Evolutionary conservation across 1,284 basidiomycete genomes (phyloP).

Genomic region (Sutorius eximius): DNA sequence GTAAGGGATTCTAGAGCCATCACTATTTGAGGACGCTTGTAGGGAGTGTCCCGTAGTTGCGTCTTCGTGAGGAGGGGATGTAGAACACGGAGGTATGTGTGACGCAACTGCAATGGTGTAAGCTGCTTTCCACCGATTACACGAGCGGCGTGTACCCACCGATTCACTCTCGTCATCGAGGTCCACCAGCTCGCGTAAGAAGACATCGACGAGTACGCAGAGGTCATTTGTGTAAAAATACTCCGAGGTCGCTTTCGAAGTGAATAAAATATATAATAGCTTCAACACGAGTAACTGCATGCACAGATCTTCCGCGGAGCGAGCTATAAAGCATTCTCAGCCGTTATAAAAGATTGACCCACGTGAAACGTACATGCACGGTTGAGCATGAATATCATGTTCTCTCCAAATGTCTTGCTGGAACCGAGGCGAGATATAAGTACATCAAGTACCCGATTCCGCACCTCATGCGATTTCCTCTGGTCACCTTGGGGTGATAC

Average conservation of each 20-base stretch:
- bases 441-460: slow-evolving; percentile 82
- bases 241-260: slow-evolving; percentile 89
- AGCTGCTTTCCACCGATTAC: neutral
- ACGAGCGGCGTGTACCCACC: slow-evolving; percentile 47
- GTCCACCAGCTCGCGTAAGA: slow-evolving; percentile 88
- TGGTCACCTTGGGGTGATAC: slow-evolving; percentile 22
- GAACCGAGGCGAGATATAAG: slow-evolving; percentile 81
- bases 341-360: neutral
- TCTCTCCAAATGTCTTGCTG: slow-evolving; percentile 95
- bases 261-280: slow-evolving; percentile 93
- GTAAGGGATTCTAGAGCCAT: slow-evolving; percentile 80
- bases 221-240: slow-evolving; percentile 99
- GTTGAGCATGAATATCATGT: slow-evolving; percentile 99
- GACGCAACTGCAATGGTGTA: slow-evolving; percentile 68
- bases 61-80: slow-evolving; percentile 95
- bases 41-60: slow-evolving; percentile 80
- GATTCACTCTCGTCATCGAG: slow-evolving; percentile 93
- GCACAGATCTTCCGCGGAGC: slow-evolving; percentile 86
- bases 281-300: slow-evolving; percentile 96
- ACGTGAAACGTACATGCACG: slow-evolving; percentile 68
- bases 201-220: slow-evolving; percentile 94
- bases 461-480: slow-evolving; percentile 36
- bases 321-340: slow-evolving; percentile 47
- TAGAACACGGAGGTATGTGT: slow-evolving; percentile 95
- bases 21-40: slow-evolving; percentile 91